Conservation (phyloP, 1,139 yeast genomes). For the Kodamaea alishanica region DNA sequence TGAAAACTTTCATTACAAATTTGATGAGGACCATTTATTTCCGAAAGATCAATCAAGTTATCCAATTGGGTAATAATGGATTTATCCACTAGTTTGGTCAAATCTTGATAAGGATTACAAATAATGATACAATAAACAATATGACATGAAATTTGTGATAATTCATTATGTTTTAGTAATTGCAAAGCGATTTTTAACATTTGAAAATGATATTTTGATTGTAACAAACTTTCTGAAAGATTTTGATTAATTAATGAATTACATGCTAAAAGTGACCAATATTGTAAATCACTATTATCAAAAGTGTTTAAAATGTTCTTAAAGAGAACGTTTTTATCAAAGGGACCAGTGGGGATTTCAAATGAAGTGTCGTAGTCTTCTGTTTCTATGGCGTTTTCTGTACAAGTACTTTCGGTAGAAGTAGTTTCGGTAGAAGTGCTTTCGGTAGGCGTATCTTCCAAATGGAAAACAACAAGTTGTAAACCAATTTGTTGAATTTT, state of each 20-base stretch:
- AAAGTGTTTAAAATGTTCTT: constrained; percentile 19
- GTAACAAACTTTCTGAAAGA: neutral
- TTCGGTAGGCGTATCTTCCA: constrained; percentile 13
- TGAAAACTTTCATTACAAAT: constrained; percentile 44
- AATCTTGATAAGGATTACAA: constrained; percentile 10
- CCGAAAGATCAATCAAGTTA: constrained; percentile 50
- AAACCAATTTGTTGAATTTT: constrained; percentile 26
- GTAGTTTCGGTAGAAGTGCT: neutral
- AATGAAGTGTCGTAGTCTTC: constrained; percentile 5
- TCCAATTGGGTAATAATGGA: constrained; percentile 43
- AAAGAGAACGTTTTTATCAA: constrained; percentile 14
- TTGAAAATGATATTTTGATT: constrained; percentile 13
- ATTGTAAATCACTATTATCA: constrained; percentile 21
- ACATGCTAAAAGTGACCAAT: constrained; percentile 37
- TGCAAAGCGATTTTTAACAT: constrained; percentile 44
- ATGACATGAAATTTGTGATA: constrained; percentile 20
- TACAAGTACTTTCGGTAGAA: neutral
- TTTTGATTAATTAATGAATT: constrained; percentile 20
- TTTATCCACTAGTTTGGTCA: constrained; percentile 28
- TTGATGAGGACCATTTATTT: constrained; percentile 54
- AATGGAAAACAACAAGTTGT: constrained; percentile 26
- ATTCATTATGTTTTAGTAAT: constrained; percentile 33
- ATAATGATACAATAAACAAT: constrained; percentile 17
- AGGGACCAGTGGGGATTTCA: constrained; percentile 7
- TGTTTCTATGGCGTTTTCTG: constrained; percentile 1